Conservation (phyloP, 148 eudicot species). For the Chenopodium formosanum region DNA sequence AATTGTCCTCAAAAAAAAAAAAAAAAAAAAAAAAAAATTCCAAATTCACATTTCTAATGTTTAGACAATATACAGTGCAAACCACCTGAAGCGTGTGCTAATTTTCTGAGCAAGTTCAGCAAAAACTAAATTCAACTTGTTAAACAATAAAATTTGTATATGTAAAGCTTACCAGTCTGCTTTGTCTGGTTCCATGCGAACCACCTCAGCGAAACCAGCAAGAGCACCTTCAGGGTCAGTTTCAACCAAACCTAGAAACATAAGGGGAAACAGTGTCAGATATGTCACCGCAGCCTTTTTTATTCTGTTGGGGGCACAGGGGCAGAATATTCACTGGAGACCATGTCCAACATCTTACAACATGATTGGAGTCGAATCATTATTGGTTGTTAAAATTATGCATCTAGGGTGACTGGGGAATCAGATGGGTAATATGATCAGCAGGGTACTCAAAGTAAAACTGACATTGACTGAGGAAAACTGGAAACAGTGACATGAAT, state of each 20-base stretch:
- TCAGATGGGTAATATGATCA: not conserved
- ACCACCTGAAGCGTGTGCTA: not conserved
- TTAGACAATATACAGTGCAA: not conserved
- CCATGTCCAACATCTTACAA: not conserved
- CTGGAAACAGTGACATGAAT: not conserved
- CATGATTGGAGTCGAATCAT: not conserved
- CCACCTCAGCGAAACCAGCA: slow-evolving; percentile 84
- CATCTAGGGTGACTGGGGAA: not conserved
- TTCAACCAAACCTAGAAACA: slow-evolving; percentile 71
- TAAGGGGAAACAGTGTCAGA: not conserved
- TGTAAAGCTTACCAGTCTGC: slow-evolving; percentile 68
- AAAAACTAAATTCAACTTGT: not conserved
- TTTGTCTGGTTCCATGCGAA: slow-evolving; percentile 82
- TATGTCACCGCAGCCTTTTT: not conserved
- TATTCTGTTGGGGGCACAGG: not conserved
- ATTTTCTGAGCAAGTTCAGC: not conserved
- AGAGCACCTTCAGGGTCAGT: slow-evolving; percentile 93
- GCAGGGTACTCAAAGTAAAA: not conserved
- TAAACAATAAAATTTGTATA: not conserved
- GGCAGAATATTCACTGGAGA: not conserved
- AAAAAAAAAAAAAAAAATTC: too few species aligned
- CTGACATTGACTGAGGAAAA: not conserved
- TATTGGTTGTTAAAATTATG: not conserved
- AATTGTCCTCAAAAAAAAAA: not conserved
- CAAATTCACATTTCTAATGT: not conserved